These are phyloP conservation scores for Amanita exitialis DNA, from an alignment of 768 basidiomycete species.

Conservation along the genomic window DNA sequence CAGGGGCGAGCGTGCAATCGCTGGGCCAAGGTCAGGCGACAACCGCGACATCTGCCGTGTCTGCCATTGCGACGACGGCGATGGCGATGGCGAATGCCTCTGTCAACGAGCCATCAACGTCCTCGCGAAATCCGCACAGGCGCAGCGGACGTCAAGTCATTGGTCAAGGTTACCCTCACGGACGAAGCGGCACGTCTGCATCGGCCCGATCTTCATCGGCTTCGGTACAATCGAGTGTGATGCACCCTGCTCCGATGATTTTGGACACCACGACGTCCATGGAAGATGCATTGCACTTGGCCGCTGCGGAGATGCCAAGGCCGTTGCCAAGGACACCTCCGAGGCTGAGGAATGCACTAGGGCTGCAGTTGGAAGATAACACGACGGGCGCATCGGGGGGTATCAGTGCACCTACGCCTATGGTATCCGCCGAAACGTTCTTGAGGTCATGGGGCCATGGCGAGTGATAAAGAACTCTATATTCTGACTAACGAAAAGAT, in stretches of 20 bases:
- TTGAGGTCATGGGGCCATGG: slow-evolving; percentile 22
- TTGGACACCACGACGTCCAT: background rate
- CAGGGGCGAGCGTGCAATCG: background rate
- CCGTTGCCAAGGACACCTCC: slow-evolving; percentile 4
- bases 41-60: background rate
- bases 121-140: background rate
- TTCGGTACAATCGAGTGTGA: too few relatives aligned
- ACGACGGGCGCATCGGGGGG: slow-evolving; percentile 5
- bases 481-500: background rate
- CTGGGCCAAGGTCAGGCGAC: background rate
- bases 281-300: slow-evolving; percentile 3
- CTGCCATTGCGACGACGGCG: background rate
- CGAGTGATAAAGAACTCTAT: background rate
- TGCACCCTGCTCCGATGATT: background rate
- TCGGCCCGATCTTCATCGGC: background rate
- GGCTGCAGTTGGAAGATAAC: slow-evolving; percentile 16
- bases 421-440: slow-evolving; percentile 17
- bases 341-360: slow-evolving; percentile 17
- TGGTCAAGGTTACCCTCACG: background rate
- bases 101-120: background rate
- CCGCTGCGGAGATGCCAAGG: slow-evolving; percentile 4
- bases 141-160: background rate
- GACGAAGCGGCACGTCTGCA: background rate
- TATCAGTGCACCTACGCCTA: slow-evolving; percentile 25
- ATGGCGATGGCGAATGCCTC: background rate